Evolutionary conservation across 139 green algal species (phyloP), one percentile per base, ranked within the genome.

Genomic region (Coccomyxa sp.): DNA sequence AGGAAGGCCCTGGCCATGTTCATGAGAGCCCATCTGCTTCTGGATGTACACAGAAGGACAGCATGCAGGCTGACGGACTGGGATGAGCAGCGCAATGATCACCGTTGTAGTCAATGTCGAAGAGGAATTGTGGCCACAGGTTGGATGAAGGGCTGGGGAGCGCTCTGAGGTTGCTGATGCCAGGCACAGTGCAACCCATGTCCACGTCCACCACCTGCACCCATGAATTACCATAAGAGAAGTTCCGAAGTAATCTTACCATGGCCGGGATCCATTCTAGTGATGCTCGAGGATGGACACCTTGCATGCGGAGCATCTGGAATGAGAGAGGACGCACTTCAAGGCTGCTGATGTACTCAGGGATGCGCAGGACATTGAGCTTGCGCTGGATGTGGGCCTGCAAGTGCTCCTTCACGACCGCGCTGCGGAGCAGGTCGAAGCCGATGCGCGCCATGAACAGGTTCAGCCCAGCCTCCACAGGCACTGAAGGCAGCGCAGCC

Each of bases 81-180:
- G 7, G 3, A 51, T 51, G 38, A 11, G 38, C 38, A 51, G 38
- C 38, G 38, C 38, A 3, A 51, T 51, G 38, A 51, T 23, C 67
- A 90, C 87, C 87, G 57, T 79, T 45, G 71, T 90, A 93, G 27
- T 83, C 81, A 38, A 93, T 63, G 77, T 93, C 88, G 67, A 93
- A 89, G 9, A 91, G 57, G 18, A 89, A 27, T 78, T 93, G 90
- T 10, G 90, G 90, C 83, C 85, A 92, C 18, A 92, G 79, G 25
- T 68, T 76, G 27, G 57, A 67, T 12, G 31, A 32, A 12, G 88
- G 90, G 57, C 77, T 76, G 28, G 90, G 86, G 77, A 93, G 67
- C 31, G 87, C 79, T 18, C 83, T 58, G 57, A 89, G 81, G 30
- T 86, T 88, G 45, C 77, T 25, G 66, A 93, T 76, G 21, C 75